Base-by-base conservation (phyloP, 169 alveolate species). In the Plasmodium inui region DNA sequence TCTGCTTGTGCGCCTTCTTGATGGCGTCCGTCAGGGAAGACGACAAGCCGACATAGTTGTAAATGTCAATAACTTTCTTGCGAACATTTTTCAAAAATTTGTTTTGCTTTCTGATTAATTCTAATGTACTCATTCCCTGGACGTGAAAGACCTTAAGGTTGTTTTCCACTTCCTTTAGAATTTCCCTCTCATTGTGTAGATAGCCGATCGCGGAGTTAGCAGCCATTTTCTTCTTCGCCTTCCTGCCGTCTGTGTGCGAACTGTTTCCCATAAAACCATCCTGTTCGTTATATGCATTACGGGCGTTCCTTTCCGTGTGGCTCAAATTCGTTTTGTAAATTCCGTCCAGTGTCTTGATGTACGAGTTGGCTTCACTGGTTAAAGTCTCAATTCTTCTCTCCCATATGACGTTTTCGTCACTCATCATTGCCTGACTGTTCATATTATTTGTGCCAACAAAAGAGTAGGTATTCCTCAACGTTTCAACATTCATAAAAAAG, bases 361-460 rank as follows among this genome's bases (percentile, higher is more conserved):
- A 86, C 34, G 88, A 30, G 67, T 86, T 86, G 6, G 93, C 79
- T 57, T 86, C 93, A 37, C 32, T 86, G 30, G 88, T 39, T 55
- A 86, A 86, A 5, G 93, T 86, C n/a, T 86, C 93, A 26, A 86
- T 71, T 55, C 93, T 53, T 78, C 70, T 86, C 34, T 86, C 93
- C 93, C 93, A 86, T n/a, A 86, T 86, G 0, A 86, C 80, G 67
- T 86, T 86, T 76, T 86, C 86, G 46, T 71, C 44, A 78, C 80
- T 86, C 44, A 70, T 34, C 4, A 78, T 86, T 50, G 34, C 71
- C 74, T 61, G 74, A 34, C 71, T 46, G 53, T 86, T 86, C 72
- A 84, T 73, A 84, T 72, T 84, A 86, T 86, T 86, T 19, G 72
- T 44, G 57, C 44, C 80, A 37, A 86, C 17, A 86, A 86, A 86